These are phyloP conservation scores for Erysimum cheiri DNA, from an alignment of 441 rosid genomes.

Conservation along the genomic window DNA sequence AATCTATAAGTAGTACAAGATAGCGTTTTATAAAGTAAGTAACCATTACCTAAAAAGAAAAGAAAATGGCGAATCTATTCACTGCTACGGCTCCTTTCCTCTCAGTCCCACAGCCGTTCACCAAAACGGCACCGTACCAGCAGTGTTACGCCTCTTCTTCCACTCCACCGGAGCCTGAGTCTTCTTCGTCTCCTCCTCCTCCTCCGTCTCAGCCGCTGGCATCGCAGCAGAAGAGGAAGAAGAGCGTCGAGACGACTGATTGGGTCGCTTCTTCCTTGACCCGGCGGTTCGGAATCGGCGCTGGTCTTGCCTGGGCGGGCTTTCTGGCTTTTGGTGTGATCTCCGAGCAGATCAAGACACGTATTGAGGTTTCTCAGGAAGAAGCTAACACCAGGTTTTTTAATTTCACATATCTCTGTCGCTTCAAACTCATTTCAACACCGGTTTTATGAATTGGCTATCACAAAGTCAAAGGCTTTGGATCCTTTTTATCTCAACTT, in stretches of 20 bases:
- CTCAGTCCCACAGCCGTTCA: conserved; percentile 32
- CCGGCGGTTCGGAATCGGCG: conserved; percentile 86
- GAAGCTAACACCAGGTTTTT: conserved; percentile 69
- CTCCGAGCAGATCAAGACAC: conserved; percentile 78
- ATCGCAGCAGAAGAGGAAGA: conserved; percentile 36
- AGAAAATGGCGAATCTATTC: conserved; percentile 41
- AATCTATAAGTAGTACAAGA: too few relatives aligned
- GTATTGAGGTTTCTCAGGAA: conserved; percentile 68
- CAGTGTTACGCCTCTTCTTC: conserved; percentile 42
- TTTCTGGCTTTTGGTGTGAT: conserved; percentile 72
- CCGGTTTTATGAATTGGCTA: neutral
- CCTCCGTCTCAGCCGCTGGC: conserved; percentile 30
- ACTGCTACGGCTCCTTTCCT: conserved; percentile 55
- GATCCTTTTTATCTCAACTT: neutral
- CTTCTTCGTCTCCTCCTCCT: conserved; percentile 30
- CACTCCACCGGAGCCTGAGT: conserved; percentile 39
- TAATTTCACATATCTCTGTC: neutral
- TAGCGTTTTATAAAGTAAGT: too few relatives aligned
- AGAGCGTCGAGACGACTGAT: conserved; percentile 48
- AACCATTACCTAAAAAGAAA: too few relatives aligned
- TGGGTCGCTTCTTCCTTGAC: conserved; percentile 86
- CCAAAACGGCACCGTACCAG: conserved; percentile 37
- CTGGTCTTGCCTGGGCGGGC: conserved; percentile 83
- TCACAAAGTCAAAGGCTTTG: neutral
- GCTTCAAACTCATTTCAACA: neutral